phyloP scores from a whole-genome alignment of 768 basidiomycete species.

The Chiua virens region DNA sequence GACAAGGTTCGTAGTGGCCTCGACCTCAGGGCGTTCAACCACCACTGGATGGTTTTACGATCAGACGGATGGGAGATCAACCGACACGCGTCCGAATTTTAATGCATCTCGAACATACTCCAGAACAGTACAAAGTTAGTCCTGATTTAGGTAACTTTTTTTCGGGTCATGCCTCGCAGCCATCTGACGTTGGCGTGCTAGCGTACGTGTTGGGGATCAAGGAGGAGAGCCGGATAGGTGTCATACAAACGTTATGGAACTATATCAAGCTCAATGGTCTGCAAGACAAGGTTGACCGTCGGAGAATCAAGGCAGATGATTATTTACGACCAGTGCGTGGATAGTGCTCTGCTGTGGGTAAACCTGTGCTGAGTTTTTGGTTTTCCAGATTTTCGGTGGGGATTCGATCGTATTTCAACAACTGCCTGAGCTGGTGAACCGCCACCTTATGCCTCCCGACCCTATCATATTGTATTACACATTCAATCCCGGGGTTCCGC shows the following conservation, averaged over 20 bases:
- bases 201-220: slow-evolving; percentile 64
- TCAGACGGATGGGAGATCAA: slow-evolving; percentile 77
- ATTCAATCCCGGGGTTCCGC: slow-evolving; percentile 58
- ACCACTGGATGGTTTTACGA: slow-evolving; percentile 81
- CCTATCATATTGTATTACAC: slow-evolving; percentile 81
- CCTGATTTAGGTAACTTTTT: slow-evolving; percentile 57
- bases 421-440: slow-evolving; percentile 83
- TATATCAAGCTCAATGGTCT: slow-evolving; percentile 86
- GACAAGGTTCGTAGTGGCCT: slow-evolving; percentile 51
- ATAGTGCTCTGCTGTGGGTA: neutral
- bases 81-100: slow-evolving; percentile 77
- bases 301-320: too few relatives aligned
- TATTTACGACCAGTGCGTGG: too few relatives aligned
- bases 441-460: slow-evolving; percentile 72
- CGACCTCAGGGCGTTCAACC: slow-evolving; percentile 55
- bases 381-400: slow-evolving; percentile 61
- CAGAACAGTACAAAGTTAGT: slow-evolving; percentile 80
- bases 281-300: too few relatives aligned
- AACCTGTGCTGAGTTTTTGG: neutral
- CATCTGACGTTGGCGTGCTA: slow-evolving; percentile 23
- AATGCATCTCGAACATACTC: too few relatives aligned
- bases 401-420: slow-evolving; percentile 76
- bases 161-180: neutral
- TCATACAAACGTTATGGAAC: slow-evolving; percentile 85
- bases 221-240: slow-evolving; percentile 81